Conservation (phyloP, 2,329 filamentous ascomycete species). For the Arthrobotrys sphaeroides region DNA sequence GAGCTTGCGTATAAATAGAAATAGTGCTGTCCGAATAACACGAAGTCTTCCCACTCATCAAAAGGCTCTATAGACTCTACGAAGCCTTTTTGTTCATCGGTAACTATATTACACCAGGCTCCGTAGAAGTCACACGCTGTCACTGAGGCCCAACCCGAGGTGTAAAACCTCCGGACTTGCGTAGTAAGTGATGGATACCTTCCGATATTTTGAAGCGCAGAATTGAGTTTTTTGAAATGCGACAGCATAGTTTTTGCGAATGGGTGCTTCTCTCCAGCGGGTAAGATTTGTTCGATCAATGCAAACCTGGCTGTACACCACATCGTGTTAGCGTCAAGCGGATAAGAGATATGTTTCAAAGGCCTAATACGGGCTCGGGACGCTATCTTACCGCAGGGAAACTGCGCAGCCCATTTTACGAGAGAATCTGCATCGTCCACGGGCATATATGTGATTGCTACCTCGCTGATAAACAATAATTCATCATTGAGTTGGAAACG, state of each 20-base stretch:
- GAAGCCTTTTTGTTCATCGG: conserved; percentile 69
- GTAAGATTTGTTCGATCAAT: conserved; percentile 84
- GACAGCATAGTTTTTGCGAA: conserved; percentile 87
- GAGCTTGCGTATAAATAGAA: conserved; percentile 74
- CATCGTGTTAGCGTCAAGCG: neutral
- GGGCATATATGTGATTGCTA: conserved; percentile 72
- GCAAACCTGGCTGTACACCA: conserved; percentile 75
- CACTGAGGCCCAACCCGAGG: conserved; percentile 73
- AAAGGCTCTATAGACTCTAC: conserved; percentile 78
- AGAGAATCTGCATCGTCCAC: conserved; percentile 67
- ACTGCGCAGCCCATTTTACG: conserved; percentile 77
- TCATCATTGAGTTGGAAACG: conserved; percentile 67
- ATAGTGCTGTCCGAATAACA: conserved; percentile 84
- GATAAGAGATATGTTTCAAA: neutral
- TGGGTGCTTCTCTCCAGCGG: conserved; percentile 78
- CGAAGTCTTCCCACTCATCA: conserved; percentile 96
- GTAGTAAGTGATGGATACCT: conserved; percentile 73
- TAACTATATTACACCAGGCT: conserved; percentile 76
- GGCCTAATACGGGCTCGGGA: too few relatives aligned
- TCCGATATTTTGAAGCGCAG: conserved; percentile 77
- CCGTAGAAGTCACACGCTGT: conserved; percentile 79
- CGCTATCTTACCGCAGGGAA: conserved; percentile 70
- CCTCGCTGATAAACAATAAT: conserved; percentile 85
- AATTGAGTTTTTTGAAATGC: conserved; percentile 83
- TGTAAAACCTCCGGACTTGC: conserved; percentile 74